phyloP scores from a whole-genome alignment of 129 eudicot genomes.

The Ambrosia trifida region DNA sequence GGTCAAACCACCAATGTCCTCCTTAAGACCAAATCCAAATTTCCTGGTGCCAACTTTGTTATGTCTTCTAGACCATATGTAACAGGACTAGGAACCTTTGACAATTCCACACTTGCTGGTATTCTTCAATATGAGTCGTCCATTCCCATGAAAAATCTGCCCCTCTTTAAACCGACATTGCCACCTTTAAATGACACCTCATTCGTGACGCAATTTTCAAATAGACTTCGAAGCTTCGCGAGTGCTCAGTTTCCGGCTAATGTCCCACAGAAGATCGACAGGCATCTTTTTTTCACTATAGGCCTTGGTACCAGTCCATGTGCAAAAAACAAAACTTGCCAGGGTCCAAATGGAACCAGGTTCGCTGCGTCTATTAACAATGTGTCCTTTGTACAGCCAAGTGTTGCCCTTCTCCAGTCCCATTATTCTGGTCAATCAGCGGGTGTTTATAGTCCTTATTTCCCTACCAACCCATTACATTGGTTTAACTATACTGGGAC shows the following conservation, averaged over 20 bases:
- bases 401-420: background rate
- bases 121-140: background rate
- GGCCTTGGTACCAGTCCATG: conserved; percentile 6
- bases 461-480: background rate
- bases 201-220: background rate
- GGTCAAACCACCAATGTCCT: conserved; percentile 66
- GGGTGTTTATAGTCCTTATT: conserved; percentile 2
- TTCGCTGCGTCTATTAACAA: conserved; percentile 4
- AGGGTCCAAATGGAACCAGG: conserved; percentile 7
- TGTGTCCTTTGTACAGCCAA: conserved; percentile 1
- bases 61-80: background rate
- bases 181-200: conserved; percentile 4
- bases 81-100: conserved; percentile 10
- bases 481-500: conserved; percentile 2
- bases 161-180: background rate
- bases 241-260: background rate
- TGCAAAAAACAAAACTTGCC: background rate
- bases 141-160: background rate
- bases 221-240: background rate
- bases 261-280: background rate
- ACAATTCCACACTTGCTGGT: conserved; percentile 2
- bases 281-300: background rate
- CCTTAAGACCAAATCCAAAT: conserved; percentile 39
- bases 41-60: conserved; percentile 39
- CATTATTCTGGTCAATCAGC: background rate